Conservation (phyloP, 2,329 filamentous ascomycete genomes). For the Fusarium circinatum region DNA sequence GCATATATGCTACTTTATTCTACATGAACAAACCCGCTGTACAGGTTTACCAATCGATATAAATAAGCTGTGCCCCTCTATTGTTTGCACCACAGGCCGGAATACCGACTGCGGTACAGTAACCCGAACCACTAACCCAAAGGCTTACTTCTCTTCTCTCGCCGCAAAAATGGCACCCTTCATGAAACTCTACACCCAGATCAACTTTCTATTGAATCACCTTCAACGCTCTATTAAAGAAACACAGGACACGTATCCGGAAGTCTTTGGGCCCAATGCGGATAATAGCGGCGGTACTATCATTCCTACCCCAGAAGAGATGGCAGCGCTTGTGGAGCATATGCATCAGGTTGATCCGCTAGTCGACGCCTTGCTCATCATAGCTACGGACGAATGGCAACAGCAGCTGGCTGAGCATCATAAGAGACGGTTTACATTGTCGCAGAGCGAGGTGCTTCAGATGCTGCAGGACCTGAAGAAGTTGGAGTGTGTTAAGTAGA, state of each 20-base stretch:
- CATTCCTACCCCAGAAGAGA: background rate
- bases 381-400: background rate
- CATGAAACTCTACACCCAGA: background rate
- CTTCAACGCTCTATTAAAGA: background rate
- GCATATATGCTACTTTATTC: fast-evolving
- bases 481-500: background rate
- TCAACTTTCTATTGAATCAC: too few relatives aligned
- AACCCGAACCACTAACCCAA: fast-evolving
- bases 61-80: too few relatives aligned
- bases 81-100: fast-evolving
- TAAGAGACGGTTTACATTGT: background rate
- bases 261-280: too few relatives aligned
- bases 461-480: background rate
- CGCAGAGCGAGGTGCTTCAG: background rate
- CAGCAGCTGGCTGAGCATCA: background rate
- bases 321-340: background rate
- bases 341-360: background rate
- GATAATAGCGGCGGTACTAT: background rate
- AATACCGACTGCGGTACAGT: background rate
- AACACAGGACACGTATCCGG: fast-evolving
- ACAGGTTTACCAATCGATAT: fast-evolving
- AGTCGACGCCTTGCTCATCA: background rate
- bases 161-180: background rate
- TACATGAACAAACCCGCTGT: fast-evolving
- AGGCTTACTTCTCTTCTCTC: fast-evolving